phyloP scores from a whole-genome alignment of 225 moss, liverwort and hornwort genomes.

The Pseudoscleropodium purum region DNA sequence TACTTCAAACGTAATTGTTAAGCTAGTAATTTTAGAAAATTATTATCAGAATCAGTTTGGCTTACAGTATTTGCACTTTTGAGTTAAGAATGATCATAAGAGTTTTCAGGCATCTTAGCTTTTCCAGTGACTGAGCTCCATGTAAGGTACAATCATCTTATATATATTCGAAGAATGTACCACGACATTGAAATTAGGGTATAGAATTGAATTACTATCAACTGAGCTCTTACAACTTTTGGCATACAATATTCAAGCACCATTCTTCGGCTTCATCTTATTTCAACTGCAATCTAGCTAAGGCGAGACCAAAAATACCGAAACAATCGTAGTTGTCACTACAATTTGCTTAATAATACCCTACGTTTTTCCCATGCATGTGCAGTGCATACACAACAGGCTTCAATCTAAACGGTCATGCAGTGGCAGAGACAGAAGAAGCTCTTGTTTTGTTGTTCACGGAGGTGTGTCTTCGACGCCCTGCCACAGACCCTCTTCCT shows the following conservation, averaged over 20 bases:
- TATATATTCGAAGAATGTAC: not conserved
- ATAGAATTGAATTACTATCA: not conserved
- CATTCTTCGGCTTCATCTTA: not conserved
- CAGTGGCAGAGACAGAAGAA: slow-evolving; percentile 18
- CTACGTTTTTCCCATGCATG: not conserved
- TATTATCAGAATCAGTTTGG: not conserved
- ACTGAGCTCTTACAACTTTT: not conserved
- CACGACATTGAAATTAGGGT: not conserved
- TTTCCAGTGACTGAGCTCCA: not conserved
- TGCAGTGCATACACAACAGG: slow-evolving; percentile 19
- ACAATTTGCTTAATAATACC: too few relatives aligned
- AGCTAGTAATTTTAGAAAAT: not conserved
- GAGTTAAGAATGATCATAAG: not conserved
- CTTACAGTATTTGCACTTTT: not conserved
- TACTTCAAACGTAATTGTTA: not conserved
- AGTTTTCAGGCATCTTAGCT: not conserved
- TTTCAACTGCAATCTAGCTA: not conserved
- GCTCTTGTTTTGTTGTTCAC: slow-evolving; percentile 5
- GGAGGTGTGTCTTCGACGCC: not conserved
- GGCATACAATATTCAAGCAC: not conserved
- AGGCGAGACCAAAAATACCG: too few relatives aligned
- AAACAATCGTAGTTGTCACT: not conserved
- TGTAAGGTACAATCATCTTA: not conserved
- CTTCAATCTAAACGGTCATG: not conserved
- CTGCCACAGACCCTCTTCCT: not conserved